phyloP scores from a whole-genome alignment of 495 filamentous ascomycete genomes.

The Rhizodiscina lignyota region DNA sequence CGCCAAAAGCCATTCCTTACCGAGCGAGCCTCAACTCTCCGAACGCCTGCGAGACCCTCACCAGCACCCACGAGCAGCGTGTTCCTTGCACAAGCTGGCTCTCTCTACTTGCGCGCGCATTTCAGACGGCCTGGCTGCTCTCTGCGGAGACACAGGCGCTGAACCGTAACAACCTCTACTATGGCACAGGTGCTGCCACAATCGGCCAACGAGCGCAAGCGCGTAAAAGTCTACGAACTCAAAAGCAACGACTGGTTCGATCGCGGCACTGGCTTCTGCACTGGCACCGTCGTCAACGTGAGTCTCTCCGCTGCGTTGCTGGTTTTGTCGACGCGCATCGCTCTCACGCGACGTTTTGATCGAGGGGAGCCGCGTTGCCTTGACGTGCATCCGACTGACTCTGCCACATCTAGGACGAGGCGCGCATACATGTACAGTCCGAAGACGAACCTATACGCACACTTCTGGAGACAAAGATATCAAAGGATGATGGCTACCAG shows the following conservation, averaged over 20 bases:
- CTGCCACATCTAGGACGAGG: slow-evolving; percentile 60
- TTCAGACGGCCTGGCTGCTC: too few relatives aligned
- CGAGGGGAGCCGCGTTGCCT: neutral
- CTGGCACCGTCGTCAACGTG: slow-evolving; percentile 60
- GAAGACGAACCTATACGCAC: slow-evolving; percentile 76
- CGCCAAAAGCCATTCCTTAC: too few relatives aligned
- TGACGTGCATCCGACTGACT: too few relatives aligned
- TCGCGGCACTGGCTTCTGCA: slow-evolving; percentile 90
- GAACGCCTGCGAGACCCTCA: too few relatives aligned
- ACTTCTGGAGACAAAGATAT: slow-evolving; percentile 76
- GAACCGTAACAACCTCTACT: slow-evolving; percentile 7
- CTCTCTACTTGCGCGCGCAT: too few relatives aligned
- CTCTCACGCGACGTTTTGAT: neutral
- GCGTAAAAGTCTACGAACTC: slow-evolving; percentile 98
- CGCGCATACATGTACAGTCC: slow-evolving; percentile 78
- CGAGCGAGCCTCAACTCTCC: too few relatives aligned
- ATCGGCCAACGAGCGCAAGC: slow-evolving; percentile 72
- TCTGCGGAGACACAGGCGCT: slow-evolving; percentile 16
- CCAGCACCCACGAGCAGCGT: too few relatives aligned
- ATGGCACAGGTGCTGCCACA: slow-evolving; percentile 83
- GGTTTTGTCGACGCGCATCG: slow-evolving; percentile 3
- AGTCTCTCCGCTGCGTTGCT: slow-evolving; percentile 18
- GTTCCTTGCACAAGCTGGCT: too few relatives aligned
- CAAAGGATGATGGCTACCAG: slow-evolving; percentile 91
- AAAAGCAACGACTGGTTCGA: slow-evolving; percentile 99